These are phyloP conservation scores for Cryptococcus jaspeensis DNA, from an alignment of 1,284 basidiomycete genomes.

Conservation along the genomic window DNA sequence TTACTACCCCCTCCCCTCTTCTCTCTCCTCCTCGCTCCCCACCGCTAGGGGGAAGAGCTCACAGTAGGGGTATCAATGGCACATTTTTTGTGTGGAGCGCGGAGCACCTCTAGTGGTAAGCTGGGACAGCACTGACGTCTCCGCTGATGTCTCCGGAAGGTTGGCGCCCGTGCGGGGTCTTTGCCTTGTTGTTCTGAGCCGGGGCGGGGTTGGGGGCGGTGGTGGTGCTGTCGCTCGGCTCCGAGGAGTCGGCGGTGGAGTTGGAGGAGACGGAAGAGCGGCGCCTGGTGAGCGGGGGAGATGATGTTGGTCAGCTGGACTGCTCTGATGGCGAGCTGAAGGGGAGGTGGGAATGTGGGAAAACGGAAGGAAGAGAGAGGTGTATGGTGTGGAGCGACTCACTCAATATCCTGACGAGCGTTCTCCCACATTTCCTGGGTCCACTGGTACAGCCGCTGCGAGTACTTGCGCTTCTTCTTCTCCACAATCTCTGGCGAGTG, in stretches of 20 bases:
- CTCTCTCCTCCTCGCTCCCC: too few species aligned
- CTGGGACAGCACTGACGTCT: neutral
- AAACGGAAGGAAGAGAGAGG: neutral
- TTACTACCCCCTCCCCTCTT: too few species aligned
- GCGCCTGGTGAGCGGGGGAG: conserved; percentile 1
- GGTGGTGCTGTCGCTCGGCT: neutral
- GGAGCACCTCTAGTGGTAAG: neutral
- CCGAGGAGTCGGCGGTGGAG: neutral
- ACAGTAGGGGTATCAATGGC: too few species aligned
- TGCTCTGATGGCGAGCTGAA: neutral
- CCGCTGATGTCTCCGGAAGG: neutral
- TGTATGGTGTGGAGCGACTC: conserved; percentile 1
- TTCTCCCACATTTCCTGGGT: conserved; percentile 18
- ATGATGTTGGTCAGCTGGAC: neutral
- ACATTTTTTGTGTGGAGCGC: too few species aligned
- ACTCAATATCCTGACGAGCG: conserved; percentile 17
- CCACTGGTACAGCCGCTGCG: conserved; percentile 13
- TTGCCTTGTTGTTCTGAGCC: neutral
- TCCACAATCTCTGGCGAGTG: conserved; percentile 9
- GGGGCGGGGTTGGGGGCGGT: neutral
- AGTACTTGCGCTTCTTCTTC: conserved; percentile 15
- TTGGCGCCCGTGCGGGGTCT: neutral
- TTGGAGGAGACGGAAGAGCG: conserved; percentile 11
- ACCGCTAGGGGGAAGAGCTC: too few species aligned
- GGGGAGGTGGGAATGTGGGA: neutral